phyloP scores from a whole-genome alignment of 805 yeast species.

The Candida mattraensis region DNA sequence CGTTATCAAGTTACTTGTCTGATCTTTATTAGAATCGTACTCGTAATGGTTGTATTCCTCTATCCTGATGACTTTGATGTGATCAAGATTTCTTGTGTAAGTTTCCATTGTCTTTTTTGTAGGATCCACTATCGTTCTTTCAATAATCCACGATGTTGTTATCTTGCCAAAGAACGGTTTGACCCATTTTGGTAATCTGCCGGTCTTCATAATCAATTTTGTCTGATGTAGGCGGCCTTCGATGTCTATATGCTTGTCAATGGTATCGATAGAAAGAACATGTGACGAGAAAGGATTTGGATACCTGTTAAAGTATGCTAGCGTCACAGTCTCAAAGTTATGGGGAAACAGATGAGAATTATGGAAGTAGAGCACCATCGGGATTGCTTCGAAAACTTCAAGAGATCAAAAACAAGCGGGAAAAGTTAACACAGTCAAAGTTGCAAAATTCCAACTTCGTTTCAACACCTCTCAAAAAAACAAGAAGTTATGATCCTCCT shows the following conservation, averaged over 20 bases:
- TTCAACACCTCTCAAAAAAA: too few relatives aligned
- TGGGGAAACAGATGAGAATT: conserved; percentile 56
- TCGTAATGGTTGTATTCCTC: conserved; percentile 71
- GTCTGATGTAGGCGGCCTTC: conserved; percentile 71
- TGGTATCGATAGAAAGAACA: conserved; percentile 79
- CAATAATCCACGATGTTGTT: conserved; percentile 79
- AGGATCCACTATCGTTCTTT: conserved; percentile 73
- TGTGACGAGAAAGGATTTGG: conserved; percentile 84
- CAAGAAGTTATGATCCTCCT: too few relatives aligned
- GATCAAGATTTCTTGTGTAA: conserved; percentile 83
- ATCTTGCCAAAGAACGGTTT: conserved; percentile 70
- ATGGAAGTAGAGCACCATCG: conserved; percentile 65
- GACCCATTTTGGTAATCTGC: conserved; percentile 78
- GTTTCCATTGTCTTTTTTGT: conserved; percentile 51
- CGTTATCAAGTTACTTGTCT: conserved; percentile 46
- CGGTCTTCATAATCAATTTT: conserved; percentile 72
- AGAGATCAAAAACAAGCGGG: too few relatives aligned
- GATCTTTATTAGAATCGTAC: conserved; percentile 24
- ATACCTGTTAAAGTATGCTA: conserved; percentile 74
- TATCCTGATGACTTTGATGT: conserved; percentile 70
- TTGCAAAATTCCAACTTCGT: neutral
- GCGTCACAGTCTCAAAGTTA: conserved; percentile 69
- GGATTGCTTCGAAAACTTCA: too few relatives aligned
- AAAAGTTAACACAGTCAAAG: too few relatives aligned
- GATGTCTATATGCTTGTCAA: conserved; percentile 56